Conservation (phyloP, 768 basidiomycete species). For the Kwoniella bestiolae region DNA sequence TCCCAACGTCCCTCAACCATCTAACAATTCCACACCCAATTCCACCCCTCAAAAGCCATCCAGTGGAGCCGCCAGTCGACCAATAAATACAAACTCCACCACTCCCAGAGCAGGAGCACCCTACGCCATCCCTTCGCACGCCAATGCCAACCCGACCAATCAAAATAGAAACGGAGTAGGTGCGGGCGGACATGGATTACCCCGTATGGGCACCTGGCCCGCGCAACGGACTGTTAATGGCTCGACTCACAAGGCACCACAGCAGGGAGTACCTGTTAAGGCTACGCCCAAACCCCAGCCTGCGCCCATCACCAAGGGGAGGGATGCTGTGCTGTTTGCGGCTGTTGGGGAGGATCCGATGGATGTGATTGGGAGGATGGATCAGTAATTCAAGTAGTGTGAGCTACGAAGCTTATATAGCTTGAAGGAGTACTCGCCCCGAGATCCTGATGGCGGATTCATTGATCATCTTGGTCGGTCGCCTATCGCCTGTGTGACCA, state of each 20-base stretch:
- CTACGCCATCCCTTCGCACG: constrained; percentile 30
- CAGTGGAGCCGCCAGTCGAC: constrained; percentile 16
- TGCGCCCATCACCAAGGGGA: constrained; percentile 38
- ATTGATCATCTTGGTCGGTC: not conserved
- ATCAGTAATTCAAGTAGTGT: constrained; percentile 9
- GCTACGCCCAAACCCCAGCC: constrained; percentile 16
- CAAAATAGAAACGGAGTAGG: constrained; percentile 9
- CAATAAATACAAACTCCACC: constrained; percentile 2
- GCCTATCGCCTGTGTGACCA: no score
- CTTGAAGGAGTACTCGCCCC: no score
- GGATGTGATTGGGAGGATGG: constrained; percentile 31
- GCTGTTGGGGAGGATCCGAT: constrained; percentile 36
- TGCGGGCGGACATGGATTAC: constrained; percentile 24
- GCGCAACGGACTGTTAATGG: constrained; percentile 19
- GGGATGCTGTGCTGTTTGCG: constrained; percentile 49
- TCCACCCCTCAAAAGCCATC: constrained; percentile 11
- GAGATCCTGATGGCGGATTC: not conserved
- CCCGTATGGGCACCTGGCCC: constrained; percentile 38
- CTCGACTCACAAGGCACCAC: not conserved
- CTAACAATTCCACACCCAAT: constrained; percentile 14
- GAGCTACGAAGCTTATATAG: no score
- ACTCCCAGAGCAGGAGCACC: constrained; percentile 22
- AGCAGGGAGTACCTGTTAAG: not conserved
- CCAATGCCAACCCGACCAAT: not conserved
- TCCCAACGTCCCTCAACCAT: constrained; percentile 31